Evolutionary conservation across 2,329 filamentous ascomycete genomes (phyloP), one percentile per base, ranked within the genome.

Genomic region (Claviceps sp.): DNA sequence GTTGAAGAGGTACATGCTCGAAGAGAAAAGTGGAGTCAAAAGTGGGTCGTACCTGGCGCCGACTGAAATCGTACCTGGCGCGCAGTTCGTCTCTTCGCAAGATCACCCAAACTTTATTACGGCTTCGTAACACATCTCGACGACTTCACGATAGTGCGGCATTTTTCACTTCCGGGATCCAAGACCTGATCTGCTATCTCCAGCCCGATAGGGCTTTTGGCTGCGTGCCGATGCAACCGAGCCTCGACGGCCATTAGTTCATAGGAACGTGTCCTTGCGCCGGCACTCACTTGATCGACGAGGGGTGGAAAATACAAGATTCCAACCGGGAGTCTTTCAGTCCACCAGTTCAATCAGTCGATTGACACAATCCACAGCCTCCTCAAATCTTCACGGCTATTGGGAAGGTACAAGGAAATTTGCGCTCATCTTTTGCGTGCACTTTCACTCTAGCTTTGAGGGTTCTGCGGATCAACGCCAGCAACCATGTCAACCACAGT

Each of bases 401-500:
- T 4, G 24, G 26, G 43, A 30, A 45, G 43, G 24, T 22, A 4
- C 16, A 18, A 24, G 34, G 22, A 13, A 34, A 13, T 36, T 34
- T 47, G 9, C 20, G 30, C 18, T 47, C 3, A 8, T 16, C 14
- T 34, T 16, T 40, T 38, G 6, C n/a, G 43, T 13, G 30, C 36
- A 6, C 47, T 20, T 26, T 26, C 22, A 20, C 45, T 38, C n/a
- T 16, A n/a, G 4, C 40, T 43, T 8, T 45, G 9, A n/a, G 18
- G 20, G 16, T 22, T 47, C 5, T 37, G 4, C 45, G 16, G 14
- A 37, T 34, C 4, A 47, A 18, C 16, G 9, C 45, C 41, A 24
- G 43, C 38, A 49, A 18, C 34, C 36, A 60, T 60, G 59, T 56
- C 59, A 26, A 60, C 59, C 42, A 81, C 69, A 48, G 53, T 66